Percentiles rank a stretch among this genome's conserved stretches.
Conservation (phyloP, 768 basidiomycete species). For the Clitopilus passeckerianus region DNA sequence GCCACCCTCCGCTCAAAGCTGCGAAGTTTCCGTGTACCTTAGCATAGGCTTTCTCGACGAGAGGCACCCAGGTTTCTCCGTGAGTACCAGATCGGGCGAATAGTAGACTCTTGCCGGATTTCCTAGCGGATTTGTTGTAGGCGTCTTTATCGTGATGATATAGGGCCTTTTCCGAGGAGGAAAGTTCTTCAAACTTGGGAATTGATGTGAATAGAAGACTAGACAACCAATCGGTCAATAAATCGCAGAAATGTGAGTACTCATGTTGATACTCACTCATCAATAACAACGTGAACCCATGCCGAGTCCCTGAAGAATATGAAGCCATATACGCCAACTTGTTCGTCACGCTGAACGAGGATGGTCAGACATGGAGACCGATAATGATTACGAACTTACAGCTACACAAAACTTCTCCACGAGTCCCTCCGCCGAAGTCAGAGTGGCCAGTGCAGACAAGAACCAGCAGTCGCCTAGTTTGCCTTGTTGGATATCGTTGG, state of each 20-base stretch:
- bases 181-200: conserved; percentile 48
- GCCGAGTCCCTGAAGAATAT: conserved; percentile 43
- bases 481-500: conserved; percentile 45
- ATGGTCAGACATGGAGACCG: too few species aligned
- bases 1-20: conserved; percentile 32
- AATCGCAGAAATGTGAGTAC: not conserved
- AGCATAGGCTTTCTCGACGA: conserved; percentile 56
- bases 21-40: conserved; percentile 51
- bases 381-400: too few species aligned
- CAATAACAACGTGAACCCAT: conserved; percentile 47
- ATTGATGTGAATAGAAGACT: conserved; percentile 44
- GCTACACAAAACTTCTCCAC: conserved; percentile 51
- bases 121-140: conserved; percentile 40
- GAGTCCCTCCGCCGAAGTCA: conserved; percentile 36
- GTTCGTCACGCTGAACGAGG: conserved; percentile 40
- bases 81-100: conserved; percentile 43
- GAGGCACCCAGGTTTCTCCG: conserved; percentile 53
- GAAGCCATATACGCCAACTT: conserved; percentile 52
- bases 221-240: not conserved
- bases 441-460: conserved; percentile 44
- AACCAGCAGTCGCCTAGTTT: conserved; percentile 52
- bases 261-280: conserved; percentile 34
- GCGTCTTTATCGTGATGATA: conserved; percentile 46
- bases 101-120: conserved; percentile 41
- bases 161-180: conserved; percentile 29